Conservation (phyloP, 176 grass and related monocot genomes). For the Avena sativa region DNA sequence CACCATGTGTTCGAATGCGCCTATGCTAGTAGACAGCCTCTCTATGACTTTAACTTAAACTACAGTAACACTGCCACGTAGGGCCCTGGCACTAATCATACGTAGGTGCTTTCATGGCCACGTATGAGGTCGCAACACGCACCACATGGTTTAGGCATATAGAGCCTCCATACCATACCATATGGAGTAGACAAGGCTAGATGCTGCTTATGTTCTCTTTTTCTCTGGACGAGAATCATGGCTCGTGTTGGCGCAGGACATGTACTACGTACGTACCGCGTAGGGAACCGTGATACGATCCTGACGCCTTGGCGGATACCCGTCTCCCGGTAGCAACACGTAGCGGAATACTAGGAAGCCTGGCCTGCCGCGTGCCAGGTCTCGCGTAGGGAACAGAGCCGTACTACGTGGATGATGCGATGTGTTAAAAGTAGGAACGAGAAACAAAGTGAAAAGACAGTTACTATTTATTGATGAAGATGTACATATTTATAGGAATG, state of each 20-base stretch:
- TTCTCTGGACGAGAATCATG: constrained; percentile 31
- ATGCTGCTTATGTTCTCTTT: too few species aligned
- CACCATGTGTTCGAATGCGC: too few species aligned
- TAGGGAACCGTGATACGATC: not conserved
- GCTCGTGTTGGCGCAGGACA: constrained; percentile 20
- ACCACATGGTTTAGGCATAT: too few species aligned
- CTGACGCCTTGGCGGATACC: not conserved
- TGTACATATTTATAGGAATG: too few species aligned
- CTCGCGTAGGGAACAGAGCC: not conserved
- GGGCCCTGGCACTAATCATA: not conserved
- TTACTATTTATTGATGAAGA: too few species aligned
- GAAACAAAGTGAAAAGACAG: too few species aligned
- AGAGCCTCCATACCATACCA: too few species aligned
- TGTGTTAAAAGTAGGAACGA: too few species aligned
- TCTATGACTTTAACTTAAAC: constrained; percentile 14
- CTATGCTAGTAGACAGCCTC: not conserved
- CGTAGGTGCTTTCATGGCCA: not conserved
- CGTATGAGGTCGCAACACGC: not conserved
- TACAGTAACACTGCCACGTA: not conserved
- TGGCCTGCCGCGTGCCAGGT: not conserved
- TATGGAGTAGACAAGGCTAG: too few species aligned
- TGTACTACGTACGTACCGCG: not conserved
- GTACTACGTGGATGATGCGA: not conserved
- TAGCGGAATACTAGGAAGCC: too few species aligned
- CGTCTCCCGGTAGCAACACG: too few species aligned